Base-by-base conservation (phyloP, 2,329 filamentous ascomycete species). In the Macrophomina phaseolina region DNA sequence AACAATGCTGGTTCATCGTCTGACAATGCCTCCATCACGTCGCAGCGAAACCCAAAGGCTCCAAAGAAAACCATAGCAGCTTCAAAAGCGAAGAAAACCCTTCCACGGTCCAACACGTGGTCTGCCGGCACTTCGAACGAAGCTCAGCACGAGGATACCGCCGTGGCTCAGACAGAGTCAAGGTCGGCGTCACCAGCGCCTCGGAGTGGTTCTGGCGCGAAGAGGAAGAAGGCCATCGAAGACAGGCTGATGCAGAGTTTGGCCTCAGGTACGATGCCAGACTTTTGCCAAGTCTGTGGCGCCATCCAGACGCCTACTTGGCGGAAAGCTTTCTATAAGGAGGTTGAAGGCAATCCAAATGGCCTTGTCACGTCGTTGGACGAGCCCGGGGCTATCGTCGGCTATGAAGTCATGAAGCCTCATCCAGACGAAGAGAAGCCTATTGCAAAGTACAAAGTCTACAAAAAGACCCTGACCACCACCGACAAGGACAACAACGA, bases 231-330 rank as follows among this genome's bases (percentile, higher is more conserved):
- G 69, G 81, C 85, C 66, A 87, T 89, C 58, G 82, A 86, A 69
- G 82, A 85, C 30, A 83, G 83, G 60, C 76, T 89, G 28, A 81
- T 86, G 49, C 77, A 81, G 66, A 84, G 85, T 28, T 89, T 98
- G 64, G 85, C 85, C n/a, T 88, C 88, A 65, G 95, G 95, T 5
- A 87, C 93, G 70, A 90, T 94, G 83, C 95, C 95, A 0, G 90
- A 91, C 0, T 98, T 90, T 74, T 99, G 95, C 77, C 87, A 87
- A 69, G 97, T 98, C 73, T 99, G 95, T 73, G 95, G 95, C 5
- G 91, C 93, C 6, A 97, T 99, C 67, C 92, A 98, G 73, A 99
- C 95, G 0, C 92, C 94, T 0, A 97, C 94, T 0, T 99, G 95
- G 95, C 89, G 95, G 68, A 95, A 94, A 74, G 92, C 95, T 12